A percentile compares a stretch with the other conserved stretches of the same genome.
phyloP scores from a whole-genome alignment of 108 stramenopile species.

The Skeletonema marinoi region DNA sequence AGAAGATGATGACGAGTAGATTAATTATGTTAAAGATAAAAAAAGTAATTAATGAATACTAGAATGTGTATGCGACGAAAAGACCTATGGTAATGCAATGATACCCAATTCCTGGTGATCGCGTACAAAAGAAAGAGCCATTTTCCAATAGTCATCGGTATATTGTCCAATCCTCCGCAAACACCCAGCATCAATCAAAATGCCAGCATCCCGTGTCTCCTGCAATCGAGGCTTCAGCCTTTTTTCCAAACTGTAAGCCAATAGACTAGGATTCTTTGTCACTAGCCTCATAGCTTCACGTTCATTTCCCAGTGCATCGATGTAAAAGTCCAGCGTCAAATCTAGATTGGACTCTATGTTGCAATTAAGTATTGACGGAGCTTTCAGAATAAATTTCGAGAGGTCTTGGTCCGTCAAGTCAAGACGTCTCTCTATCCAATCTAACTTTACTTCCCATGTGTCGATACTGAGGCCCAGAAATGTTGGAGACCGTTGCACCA shows the following conservation, averaged over 20 bases:
- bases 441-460: background rate
- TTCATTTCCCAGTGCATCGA: background rate
- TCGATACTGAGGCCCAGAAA: background rate
- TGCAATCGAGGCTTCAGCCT: background rate
- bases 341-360: background rate
- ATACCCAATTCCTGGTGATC: background rate
- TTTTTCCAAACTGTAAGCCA: constrained; percentile 7
- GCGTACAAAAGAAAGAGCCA: background rate
- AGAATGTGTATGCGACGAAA: background rate
- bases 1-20: constrained; percentile 79
- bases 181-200: background rate
- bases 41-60: background rate
- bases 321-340: background rate
- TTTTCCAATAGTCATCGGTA: background rate
- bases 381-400: background rate
- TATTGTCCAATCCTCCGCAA: background rate
- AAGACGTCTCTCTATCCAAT: background rate
- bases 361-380: background rate
- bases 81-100: background rate
- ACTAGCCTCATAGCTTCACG: background rate
- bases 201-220: background rate
- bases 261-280: background rate
- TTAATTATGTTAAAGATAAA: background rate
- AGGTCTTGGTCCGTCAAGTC: background rate
- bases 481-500: background rate